Base-by-base conservation (phyloP, 2,329 filamentous ascomycete species). In the Aspergillus tamarii region DNA sequence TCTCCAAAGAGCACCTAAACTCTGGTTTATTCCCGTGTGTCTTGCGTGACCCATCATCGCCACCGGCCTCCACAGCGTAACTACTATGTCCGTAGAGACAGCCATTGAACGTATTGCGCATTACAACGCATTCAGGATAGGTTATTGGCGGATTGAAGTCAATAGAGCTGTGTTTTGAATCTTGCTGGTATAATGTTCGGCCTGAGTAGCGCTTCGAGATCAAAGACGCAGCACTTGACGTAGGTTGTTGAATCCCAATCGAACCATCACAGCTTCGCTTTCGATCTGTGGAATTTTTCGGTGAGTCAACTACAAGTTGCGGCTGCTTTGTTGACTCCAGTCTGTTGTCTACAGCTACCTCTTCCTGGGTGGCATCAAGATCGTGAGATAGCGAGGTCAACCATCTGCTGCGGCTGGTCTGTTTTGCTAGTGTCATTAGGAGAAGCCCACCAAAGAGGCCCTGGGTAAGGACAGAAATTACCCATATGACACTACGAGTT, bases 401-500 rank as follows among this genome's bases (percentile, higher is more conserved):
- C 72, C 72, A 75, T 54, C 63, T 64, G 26, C 52, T 64, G 64
- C 43, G 57, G 43, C 39, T 64, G 48, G 41, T 21, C 16, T 43
- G 32, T 19, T 46, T 43, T 23, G 60, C 48, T n/a, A 60, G 59
- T 53, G 52, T 63, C 26, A 56, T 61, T 62, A 74, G 60, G n/a
- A 77, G 59, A 50, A 67, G 71, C 12, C 75, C 74, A 56, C 69
- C 75, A 53, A 76, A 72, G 4, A 74, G 54, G 16, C 73, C 72
- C 58, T 79, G 72, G 4, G 62, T 57, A 12, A 78, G 70, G 11
- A 78, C 65, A 2, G 76, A 76, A 4, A 76, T 57, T 3, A 70
- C 69, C 75, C 76, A 78, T 43, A 76, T 64, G 11, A 76, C 71
- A 60, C 79, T 78, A 48, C 81, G 78, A 23, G 73, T 73, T 36